Evolutionary conservation across 1,139 yeast species (phyloP).

Genomic region (Casaregolazyma lundiana): DNA sequence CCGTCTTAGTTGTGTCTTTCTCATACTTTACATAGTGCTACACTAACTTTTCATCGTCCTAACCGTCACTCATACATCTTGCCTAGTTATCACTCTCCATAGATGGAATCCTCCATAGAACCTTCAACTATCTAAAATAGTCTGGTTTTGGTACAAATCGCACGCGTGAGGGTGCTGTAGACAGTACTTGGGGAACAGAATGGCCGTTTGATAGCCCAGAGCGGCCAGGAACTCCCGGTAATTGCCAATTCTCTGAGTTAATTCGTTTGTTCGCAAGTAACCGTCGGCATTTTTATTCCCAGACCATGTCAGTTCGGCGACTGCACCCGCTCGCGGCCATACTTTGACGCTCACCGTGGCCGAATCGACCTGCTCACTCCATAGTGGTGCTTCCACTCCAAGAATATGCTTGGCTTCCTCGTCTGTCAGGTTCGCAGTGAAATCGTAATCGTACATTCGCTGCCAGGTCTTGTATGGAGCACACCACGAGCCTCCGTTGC

Average conservation of each 20-base stretch:
- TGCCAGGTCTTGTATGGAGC: constrained; percentile 50
- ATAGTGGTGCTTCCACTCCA: constrained; percentile 46
- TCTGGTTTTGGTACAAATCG: neutral
- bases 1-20: no score
- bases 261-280: constrained; percentile 32
- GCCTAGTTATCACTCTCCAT: no score
- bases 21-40: no score
- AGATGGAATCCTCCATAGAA: no score
- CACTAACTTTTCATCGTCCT: neutral
- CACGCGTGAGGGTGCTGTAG: constrained; percentile 33
- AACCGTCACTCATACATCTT: no score
- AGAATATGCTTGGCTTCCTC: constrained; percentile 36
- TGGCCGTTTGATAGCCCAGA: constrained; percentile 38
- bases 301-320: constrained; percentile 46
- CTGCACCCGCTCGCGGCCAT: constrained; percentile 49
- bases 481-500: constrained; percentile 47
- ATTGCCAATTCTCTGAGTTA: constrained; percentile 42
- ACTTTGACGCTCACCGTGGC: constrained; percentile 38
- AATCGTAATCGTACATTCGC: constrained; percentile 42
- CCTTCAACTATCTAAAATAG: neutral
- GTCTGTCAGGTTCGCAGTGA: constrained; percentile 37
- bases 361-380: constrained; percentile 46
- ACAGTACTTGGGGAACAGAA: constrained; percentile 43
- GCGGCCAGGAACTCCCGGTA: constrained; percentile 44
- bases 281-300: constrained; percentile 40